Base-by-base conservation (phyloP, 257 asterid genomes). In the Fraxinus americana region DNA sequence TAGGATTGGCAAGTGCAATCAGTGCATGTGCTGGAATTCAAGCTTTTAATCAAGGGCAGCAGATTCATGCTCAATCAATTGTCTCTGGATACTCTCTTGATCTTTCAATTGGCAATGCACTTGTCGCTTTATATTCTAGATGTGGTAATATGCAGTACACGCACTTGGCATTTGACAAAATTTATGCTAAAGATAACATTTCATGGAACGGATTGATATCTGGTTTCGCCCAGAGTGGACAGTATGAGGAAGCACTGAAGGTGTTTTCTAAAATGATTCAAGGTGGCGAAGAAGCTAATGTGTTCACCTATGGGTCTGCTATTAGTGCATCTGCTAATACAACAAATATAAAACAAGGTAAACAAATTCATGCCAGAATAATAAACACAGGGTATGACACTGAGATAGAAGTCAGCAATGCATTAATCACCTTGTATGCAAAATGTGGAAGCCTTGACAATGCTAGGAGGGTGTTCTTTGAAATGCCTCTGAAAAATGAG, bases 1-100 rank as follows among this genome's bases (percentile, higher is more conserved):
- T 94, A 85, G 98, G 95, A 75, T 86, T 94, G 71, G 96, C 98
- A 17, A 92, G 98, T 83, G 94, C 81, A 52, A 81, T 88, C 50
- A 92, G 92, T 77, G 98, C 97, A 72, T 94, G 96, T 86, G 91
- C 97, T 78, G 96, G 98, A 72, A 86, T 89, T 76, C 94, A 89
- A 85, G 96, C 90, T 74, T 83, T 89, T 69, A 76, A 86, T 80
- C 95, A 87, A 81, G 98, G 97, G 25, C 87, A 85, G 19, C 98
- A 92, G 87, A 83, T 90, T 81, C 98, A 94, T 87, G 82, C 88
- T 43, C 92, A 89, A 79, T 89, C 96, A 81, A 75, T 90, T 57
- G 87, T 83, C 76, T 85, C 80, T 29, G 98, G 97, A 68, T 89
- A 87, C 83, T 85, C 89, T 71, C 82, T 77, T 11, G 97, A 94